A percentile compares a stretch with the other conserved stretches of the same genome.
Conservation (phyloP, 2,329 filamentous ascomycete species). For the Neopestalotiopsis sp. region DNA sequence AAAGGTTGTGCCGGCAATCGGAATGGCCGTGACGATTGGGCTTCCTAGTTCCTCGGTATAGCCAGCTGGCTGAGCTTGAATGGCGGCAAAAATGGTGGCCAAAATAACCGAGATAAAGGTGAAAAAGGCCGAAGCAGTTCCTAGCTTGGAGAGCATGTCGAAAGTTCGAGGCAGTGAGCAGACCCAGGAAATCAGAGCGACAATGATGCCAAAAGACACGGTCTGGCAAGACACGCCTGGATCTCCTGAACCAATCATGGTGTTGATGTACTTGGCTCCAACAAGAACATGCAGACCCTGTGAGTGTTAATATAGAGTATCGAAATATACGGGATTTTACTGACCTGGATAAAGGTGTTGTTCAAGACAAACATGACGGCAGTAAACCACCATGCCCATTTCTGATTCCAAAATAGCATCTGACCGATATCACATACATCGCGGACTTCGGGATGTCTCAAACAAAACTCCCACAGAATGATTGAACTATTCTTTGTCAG, state of each 20-base stretch:
- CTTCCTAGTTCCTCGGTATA: slow-evolving; percentile 66
- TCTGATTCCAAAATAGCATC: slow-evolving; percentile 87
- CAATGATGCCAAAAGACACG: slow-evolving; percentile 77
- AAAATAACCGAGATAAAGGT: slow-evolving; percentile 89
- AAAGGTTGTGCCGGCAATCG: slow-evolving; percentile 75
- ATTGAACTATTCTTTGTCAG: slow-evolving; percentile 25
- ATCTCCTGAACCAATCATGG: slow-evolving; percentile 74
- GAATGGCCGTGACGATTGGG: slow-evolving; percentile 71
- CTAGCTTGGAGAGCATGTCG: slow-evolving; percentile 76
- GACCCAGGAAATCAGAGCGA: slow-evolving; percentile 76
- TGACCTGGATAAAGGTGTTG: slow-evolving; percentile 86
- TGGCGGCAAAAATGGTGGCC: slow-evolving; percentile 79
- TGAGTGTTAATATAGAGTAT: slow-evolving; percentile 21
- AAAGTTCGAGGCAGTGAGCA: slow-evolving; percentile 88
- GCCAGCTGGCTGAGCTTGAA: slow-evolving; percentile 74
- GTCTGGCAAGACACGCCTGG: slow-evolving; percentile 69
- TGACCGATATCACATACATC: slow-evolving; percentile 97
- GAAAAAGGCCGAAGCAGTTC: slow-evolving; percentile 80
- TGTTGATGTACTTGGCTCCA: slow-evolving; percentile 88
- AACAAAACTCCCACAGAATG: slow-evolving; percentile 72
- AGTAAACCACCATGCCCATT: slow-evolving; percentile 70
- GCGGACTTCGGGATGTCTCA: slow-evolving; percentile 87
- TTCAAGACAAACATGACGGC: slow-evolving; percentile 92
- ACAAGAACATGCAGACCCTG: slow-evolving; percentile 81
- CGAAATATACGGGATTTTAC: slow-evolving; percentile 10